A percentile compares a stretch with the other conserved stretches of the same genome.
These are phyloP conservation scores for Apocynum venetum DNA, from an alignment of 257 asterid species.

Conservation along the genomic window DNA sequence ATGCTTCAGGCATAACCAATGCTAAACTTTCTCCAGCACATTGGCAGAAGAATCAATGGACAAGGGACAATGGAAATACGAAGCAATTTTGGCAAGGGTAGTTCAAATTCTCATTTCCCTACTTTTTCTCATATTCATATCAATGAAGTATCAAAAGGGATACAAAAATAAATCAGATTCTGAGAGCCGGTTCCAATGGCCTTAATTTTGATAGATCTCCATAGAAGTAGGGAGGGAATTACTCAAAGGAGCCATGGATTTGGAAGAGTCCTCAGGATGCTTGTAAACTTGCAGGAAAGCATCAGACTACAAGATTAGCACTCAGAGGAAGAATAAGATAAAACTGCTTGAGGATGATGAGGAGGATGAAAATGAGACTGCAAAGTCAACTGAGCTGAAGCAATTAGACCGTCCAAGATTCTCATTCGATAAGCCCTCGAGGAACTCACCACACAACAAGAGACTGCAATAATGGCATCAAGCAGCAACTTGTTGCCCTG, in stretches of 20 bases:
- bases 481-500: slow-evolving; percentile 39
- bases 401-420: slow-evolving; percentile 63
- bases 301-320: slow-evolving; percentile 30
- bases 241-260: slow-evolving; percentile 72
- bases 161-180: slow-evolving; percentile 67
- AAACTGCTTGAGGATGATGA: slow-evolving; percentile 59
- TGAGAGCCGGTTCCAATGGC: slow-evolving; percentile 61
- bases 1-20: slow-evolving; percentile 50
- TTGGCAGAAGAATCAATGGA: slow-evolving; percentile 54
- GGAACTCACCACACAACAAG: slow-evolving; percentile 28
- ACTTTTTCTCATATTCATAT: slow-evolving; percentile 54
- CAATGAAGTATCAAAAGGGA: slow-evolving; percentile 70
- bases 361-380: slow-evolving; percentile 38
- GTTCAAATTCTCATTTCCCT: slow-evolving; percentile 31
- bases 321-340: slow-evolving; percentile 44
- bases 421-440: slow-evolving; percentile 69
- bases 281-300: slow-evolving; percentile 65
- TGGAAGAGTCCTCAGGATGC: slow-evolving; percentile 84
- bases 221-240: slow-evolving; percentile 71
- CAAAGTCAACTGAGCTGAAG: slow-evolving; percentile 40
- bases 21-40: slow-evolving; percentile 57
- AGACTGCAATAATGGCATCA: slow-evolving; percentile 23
- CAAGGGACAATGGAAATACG: slow-evolving; percentile 33
- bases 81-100: slow-evolving; percentile 25
- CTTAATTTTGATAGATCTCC: slow-evolving; percentile 50